Conservation (phyloP, 768 basidiomycete species). For the Lactifluus piperatus region DNA sequence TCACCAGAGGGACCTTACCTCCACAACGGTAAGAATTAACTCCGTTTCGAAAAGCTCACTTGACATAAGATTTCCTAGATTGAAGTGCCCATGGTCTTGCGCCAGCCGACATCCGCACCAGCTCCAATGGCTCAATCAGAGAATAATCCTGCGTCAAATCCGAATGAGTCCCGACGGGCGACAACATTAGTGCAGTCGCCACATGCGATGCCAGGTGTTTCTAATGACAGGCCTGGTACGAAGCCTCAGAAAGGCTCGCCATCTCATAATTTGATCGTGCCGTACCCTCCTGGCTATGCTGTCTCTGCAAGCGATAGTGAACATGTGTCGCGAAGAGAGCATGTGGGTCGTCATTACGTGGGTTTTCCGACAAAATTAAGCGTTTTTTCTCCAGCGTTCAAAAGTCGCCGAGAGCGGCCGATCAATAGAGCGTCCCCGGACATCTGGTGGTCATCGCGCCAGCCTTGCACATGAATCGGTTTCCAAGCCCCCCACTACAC, state of each 20-base stretch:
- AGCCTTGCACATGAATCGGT: constrained; percentile 9
- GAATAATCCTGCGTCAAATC: neutral
- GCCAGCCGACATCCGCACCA: constrained; percentile 2
- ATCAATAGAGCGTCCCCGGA: constrained; percentile 12
- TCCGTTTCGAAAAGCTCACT: neutral
- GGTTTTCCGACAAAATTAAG: neutral
- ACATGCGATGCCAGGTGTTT: neutral
- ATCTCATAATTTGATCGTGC: constrained; percentile 13
- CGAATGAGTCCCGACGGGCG: constrained; percentile 1
- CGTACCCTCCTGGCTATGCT: constrained; percentile 22
- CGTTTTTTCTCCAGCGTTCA: constrained; percentile 5
- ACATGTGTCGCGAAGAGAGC: constrained; percentile 12
- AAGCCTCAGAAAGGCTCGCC: constrained; percentile 12
- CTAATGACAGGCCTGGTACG: neutral
- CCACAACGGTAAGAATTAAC: neutral
- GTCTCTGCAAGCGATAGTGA: constrained; percentile 21
- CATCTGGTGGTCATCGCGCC: constrained; percentile 14
- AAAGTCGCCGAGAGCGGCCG: constrained; percentile 8
- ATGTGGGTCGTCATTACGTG: constrained; percentile 3
- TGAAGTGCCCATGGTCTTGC: constrained; percentile 10
- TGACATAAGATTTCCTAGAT: neutral
- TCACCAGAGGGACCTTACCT: constrained; percentile 9
- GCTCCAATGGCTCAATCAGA: neutral
- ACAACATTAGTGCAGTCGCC: neutral
- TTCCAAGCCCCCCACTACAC: constrained; percentile 2